Conservation (phyloP, 2,329 filamentous ascomycete species). For the Saccharata proteae region DNA sequence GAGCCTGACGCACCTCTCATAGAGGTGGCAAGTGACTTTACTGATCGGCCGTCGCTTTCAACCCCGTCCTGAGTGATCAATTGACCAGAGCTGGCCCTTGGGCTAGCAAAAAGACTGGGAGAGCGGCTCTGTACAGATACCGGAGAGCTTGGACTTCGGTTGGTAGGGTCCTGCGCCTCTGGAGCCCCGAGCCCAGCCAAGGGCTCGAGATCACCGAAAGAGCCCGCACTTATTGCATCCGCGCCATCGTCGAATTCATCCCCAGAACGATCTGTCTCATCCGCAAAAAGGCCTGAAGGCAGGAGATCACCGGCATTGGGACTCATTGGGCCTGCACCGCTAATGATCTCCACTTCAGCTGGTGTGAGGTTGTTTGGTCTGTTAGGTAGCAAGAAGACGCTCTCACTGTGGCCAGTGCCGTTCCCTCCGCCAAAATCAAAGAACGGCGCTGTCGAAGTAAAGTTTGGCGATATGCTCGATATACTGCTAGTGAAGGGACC, state of each 20-base stretch:
- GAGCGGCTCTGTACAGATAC: conserved; percentile 30
- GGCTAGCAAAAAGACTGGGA: conserved; percentile 35
- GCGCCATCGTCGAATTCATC: conserved; percentile 16
- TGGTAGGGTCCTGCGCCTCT: conserved; percentile 19
- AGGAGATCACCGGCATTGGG: conserved; percentile 64
- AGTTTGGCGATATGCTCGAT: conserved; percentile 40
- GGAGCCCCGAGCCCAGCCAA: conserved; percentile 30
- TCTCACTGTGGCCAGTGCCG: conserved; percentile 27
- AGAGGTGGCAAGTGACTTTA: conserved; percentile 37
- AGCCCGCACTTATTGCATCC: conserved; percentile 17
- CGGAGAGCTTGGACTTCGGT: conserved; percentile 30
- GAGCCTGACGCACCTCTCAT: conserved; percentile 31
- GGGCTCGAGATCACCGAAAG: conserved; percentile 17
- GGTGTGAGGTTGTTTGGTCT: conserved; percentile 30
- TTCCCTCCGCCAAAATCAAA: conserved; percentile 49
- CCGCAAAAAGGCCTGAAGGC: conserved; percentile 53
- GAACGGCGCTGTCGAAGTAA: conserved; percentile 37
- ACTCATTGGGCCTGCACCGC: conserved; percentile 58
- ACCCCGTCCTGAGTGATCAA: conserved; percentile 25
- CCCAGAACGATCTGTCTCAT: conserved; percentile 43
- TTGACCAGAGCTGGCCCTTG: conserved; percentile 33
- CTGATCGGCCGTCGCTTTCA: conserved; percentile 34
- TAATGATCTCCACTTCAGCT: conserved; percentile 48
- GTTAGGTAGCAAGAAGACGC: too few species aligned
- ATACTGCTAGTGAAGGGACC: conserved; percentile 34